These are phyloP conservation scores for Rhodotorula sp. DNA, from an alignment of 1,284 basidiomycete species.

Conservation along the genomic window DNA sequence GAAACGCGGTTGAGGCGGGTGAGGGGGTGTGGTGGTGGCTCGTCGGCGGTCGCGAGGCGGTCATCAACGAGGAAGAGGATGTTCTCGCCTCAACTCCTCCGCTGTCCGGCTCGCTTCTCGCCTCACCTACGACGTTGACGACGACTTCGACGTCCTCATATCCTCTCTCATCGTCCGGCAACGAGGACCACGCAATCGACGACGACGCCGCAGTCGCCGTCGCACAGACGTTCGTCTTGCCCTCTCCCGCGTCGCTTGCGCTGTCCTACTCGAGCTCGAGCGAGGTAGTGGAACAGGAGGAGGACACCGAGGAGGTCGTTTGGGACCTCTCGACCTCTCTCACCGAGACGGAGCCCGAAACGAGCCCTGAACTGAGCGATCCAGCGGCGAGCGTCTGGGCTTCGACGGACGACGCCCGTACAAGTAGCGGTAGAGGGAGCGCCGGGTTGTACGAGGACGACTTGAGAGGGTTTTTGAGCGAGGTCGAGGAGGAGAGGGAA, in stretches of 20 bases:
- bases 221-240: constrained; percentile 11
- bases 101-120: not conserved
- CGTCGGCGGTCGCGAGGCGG: constrained; percentile 12
- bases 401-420: not conserved
- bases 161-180: not conserved
- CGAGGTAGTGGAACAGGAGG: not conserved
- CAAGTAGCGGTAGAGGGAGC: constrained; percentile 35
- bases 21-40: constrained; percentile 29
- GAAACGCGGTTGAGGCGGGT: not conserved
- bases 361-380: not conserved
- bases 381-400: constrained; percentile 43
- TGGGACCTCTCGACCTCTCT: not conserved
- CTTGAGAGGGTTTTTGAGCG: constrained; percentile 23
- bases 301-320: not conserved
- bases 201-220: not conserved
- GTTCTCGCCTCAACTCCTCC: not conserved
- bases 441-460: constrained; percentile 47
- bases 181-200: not conserved
- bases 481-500: constrained; percentile 25
- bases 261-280: not conserved
- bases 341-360: not conserved
- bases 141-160: not conserved
- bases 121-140: not conserved
- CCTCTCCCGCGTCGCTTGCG: constrained; percentile 7
- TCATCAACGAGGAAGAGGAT: not conserved